phyloP scores from a whole-genome alignment of 176 grass and related monocot genomes.

The Chloris gayana region DNA sequence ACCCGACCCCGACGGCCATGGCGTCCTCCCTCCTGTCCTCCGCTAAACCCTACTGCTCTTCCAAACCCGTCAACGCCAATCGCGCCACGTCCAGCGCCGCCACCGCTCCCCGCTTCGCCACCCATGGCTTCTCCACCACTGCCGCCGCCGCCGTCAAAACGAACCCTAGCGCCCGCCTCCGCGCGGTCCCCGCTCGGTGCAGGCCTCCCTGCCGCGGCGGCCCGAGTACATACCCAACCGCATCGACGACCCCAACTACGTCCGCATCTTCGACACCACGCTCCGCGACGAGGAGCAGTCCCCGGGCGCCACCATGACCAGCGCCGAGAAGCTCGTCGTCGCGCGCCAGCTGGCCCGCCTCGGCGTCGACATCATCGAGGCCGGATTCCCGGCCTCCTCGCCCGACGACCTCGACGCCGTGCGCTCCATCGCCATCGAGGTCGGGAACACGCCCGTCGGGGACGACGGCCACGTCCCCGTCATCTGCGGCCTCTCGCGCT shows the following conservation, averaged over 20 bases:
- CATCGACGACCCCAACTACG: conserved; percentile 79
- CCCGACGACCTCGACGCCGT: conserved; percentile 97
- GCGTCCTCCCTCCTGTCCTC: conserved; percentile 45
- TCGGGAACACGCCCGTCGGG: conserved; percentile 63
- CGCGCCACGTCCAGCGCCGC: neutral
- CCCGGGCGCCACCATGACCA: conserved; percentile 90
- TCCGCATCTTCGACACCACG: conserved; percentile 94
- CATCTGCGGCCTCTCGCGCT: conserved; percentile 81
- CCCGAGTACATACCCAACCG: conserved; percentile 54
- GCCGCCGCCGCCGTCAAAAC: neutral
- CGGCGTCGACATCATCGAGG: conserved; percentile 96
- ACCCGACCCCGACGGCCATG: conserved; percentile 15
- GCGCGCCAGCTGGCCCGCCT: conserved; percentile 80
- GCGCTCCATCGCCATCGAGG: conserved; percentile 86
- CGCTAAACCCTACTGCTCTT: conserved; percentile 27
- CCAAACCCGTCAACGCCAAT: neutral
- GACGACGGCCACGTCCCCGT: conserved; percentile 72
- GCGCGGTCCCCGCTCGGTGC: conserved; percentile 12
- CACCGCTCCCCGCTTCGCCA: conserved; percentile 5
- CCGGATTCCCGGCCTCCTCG: conserved; percentile 80
- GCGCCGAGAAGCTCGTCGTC: conserved; percentile 78
- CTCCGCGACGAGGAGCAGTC: conserved; percentile 94
- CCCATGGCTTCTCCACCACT: conserved; percentile 33
- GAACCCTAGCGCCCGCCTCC: conserved; percentile 9
- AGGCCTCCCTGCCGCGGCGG: conserved; percentile 16